These are phyloP conservation scores for Calocybe gangraenosa DNA, from an alignment of 768 basidiomycete species.

Conservation along the genomic window DNA sequence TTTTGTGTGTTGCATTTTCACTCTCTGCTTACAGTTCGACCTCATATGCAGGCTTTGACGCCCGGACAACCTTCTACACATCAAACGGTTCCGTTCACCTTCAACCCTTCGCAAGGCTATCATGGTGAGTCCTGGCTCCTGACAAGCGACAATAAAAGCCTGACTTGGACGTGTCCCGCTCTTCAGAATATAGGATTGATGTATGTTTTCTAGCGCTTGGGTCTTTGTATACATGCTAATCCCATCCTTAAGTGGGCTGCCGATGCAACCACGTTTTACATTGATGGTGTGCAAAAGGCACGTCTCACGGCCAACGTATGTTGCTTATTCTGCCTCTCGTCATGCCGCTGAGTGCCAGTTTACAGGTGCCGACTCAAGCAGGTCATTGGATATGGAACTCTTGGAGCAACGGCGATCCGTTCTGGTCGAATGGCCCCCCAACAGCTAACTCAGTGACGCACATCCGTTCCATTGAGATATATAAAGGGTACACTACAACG, in stretches of 20 bases:
- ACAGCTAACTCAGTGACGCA: slow-evolving; percentile 29
- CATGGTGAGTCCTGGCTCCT: slow-evolving; percentile 23
- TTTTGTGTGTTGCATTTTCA: not conserved
- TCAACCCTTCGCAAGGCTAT: slow-evolving; percentile 28
- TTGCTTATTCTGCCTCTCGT: not conserved
- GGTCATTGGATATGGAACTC: slow-evolving; percentile 32
- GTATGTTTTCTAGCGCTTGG: slow-evolving; percentile 14
- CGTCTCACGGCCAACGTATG: slow-evolving; percentile 27
- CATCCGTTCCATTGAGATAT: slow-evolving; percentile 31
- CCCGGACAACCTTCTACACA: slow-evolving; percentile 16
- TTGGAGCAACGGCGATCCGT: slow-evolving; percentile 30
- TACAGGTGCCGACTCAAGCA: slow-evolving; percentile 25
- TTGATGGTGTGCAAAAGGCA: slow-evolving; percentile 28
- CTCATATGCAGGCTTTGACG: slow-evolving; percentile 16
- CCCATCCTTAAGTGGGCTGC: slow-evolving; percentile 23
- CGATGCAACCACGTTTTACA: slow-evolving; percentile 27
- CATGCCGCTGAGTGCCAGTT: not conserved
- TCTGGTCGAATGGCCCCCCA: slow-evolving; percentile 34
- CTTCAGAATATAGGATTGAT: slow-evolving; percentile 32
- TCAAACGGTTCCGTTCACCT: slow-evolving; percentile 24
- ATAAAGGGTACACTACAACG: slow-evolving; percentile 26
- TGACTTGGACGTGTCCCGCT: not conserved
- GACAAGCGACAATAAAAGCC: not conserved
- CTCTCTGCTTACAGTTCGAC: not conserved
- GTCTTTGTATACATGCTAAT: not conserved